These are phyloP conservation scores for Camellia granthamiana DNA, from an alignment of 148 eudicot species.

Conservation along the genomic window DNA sequence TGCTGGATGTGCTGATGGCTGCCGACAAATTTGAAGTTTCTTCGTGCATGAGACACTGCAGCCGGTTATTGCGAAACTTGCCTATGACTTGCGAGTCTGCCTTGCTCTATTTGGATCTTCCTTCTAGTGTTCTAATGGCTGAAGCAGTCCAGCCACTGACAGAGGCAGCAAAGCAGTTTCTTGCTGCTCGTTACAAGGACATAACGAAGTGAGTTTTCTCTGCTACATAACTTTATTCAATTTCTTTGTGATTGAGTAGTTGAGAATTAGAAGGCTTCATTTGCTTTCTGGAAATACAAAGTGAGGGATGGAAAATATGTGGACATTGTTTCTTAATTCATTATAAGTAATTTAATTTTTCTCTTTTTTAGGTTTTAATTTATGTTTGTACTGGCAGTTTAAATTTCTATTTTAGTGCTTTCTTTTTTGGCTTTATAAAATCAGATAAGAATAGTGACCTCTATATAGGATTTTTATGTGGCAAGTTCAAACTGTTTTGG, in stretches of 20 bases:
- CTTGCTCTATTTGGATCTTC: constrained; percentile 71
- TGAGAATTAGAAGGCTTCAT: not conserved
- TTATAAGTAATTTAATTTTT: not conserved
- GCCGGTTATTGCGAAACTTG: constrained; percentile 43
- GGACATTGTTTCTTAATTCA: not conserved
- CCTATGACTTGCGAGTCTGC: constrained; percentile 78
- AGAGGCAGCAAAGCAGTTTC: constrained; percentile 65
- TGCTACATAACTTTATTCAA: not conserved
- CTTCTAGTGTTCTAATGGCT: constrained; percentile 53
- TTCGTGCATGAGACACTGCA: constrained; percentile 80
- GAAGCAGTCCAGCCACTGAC: constrained; percentile 70
- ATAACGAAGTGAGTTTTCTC: constrained; percentile 50
- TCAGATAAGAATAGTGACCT: not conserved
- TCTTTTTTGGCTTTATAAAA: not conserved
- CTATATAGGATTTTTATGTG: not conserved
- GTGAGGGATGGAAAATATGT: not conserved
- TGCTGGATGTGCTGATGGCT: constrained; percentile 82
- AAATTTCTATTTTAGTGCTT: not conserved
- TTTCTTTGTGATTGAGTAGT: not conserved
- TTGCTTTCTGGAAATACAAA: not conserved
- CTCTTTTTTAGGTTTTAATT: not conserved
- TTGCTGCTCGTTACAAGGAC: constrained; percentile 55
- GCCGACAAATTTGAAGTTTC: constrained; percentile 81
- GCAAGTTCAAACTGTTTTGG: not conserved
- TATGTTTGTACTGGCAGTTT: not conserved